A percentile compares a stretch with the other conserved stretches of the same genome.
These are phyloP conservation scores for Lachancea sp. DNA, from an alignment of 805 yeast species.

Conservation along the genomic window DNA sequence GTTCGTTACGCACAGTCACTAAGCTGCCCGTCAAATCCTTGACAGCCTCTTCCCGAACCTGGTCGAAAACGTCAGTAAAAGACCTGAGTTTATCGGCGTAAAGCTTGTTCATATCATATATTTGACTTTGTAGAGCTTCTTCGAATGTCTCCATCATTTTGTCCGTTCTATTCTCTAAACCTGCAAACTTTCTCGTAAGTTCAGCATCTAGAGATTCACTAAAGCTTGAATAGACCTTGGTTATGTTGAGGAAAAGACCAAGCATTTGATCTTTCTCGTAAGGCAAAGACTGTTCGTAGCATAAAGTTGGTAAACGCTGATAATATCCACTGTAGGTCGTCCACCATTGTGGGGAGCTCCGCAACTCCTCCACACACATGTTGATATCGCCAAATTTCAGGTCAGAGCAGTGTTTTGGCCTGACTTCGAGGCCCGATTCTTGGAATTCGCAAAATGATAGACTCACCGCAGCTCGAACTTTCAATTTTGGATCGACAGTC, in stretches of 20 bases:
- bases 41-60: background rate
- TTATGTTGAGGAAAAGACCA: constrained; percentile 42
- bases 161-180: background rate
- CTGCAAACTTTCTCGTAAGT: background rate
- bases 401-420: constrained; percentile 19
- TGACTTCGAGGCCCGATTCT: constrained; percentile 36
- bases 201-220: constrained; percentile 7
- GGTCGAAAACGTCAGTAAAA: background rate
- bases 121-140: constrained; percentile 1
- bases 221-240: constrained; percentile 29
- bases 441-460: constrained; percentile 52
- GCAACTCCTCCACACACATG: constrained; percentile 38
- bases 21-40: background rate
- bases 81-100: background rate
- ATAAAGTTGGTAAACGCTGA: constrained; percentile 45
- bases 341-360: constrained; percentile 57
- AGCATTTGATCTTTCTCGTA: constrained; percentile 47
- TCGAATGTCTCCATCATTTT: constrained; percentile 2
- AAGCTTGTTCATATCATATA: background rate
- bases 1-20: background rate
- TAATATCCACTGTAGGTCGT: constrained; percentile 65
- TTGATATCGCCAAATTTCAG: background rate
- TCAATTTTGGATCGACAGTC: constrained; percentile 28
- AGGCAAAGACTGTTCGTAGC: constrained; percentile 47
- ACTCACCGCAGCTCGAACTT: constrained; percentile 39